Base-by-base conservation (phyloP, 2,329 filamentous ascomycete species). In the Penicillium capsulatum region DNA sequence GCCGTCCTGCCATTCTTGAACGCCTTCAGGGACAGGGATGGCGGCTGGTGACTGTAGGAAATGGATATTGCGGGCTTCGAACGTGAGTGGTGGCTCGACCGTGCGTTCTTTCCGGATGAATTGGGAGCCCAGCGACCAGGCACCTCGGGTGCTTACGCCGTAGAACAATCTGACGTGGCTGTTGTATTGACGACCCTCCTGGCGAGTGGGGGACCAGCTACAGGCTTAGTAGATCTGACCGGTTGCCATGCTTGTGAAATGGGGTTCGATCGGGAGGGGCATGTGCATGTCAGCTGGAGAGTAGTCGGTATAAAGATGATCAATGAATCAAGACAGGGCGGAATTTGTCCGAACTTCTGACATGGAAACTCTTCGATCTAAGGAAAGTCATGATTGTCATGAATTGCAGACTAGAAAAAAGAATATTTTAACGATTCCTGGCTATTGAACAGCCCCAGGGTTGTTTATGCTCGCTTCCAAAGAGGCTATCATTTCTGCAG, bases 111-210 rank as follows among this genome's bases (percentile, higher is more conserved):
- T 63, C 3, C 63, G 24, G 13, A 63, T 55, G 14, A 58, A 29
- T 0, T 53, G 47, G 10, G 58, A 58, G 4, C 60, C 60, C 15
- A 63, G n/a, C 3, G 51, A 54, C 58, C 59, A 63, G 10, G 55
- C 51, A 2, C 51, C 59, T 9, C 56, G 55, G 29, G 58, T 36
- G 35, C 48, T 39, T 3, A 43, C 48, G 13, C 40, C 52, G 33
- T 59, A 59, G 47, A 58, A 55, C 9, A 60, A 41, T 38, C 45
- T 42, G 10, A 50, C 36, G 29, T 47, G 35, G 15, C 47, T 50
- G 36, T 41, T 22, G 38, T 50, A 50, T 10, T 38, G 15, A 26
- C 47, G 43, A 6, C 29, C 19, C 11, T 38, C 32, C 41, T 44
- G 41, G 26, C 42, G 34, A 15, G 27, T 20, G 10, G 40, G 17